Evolutionary conservation across 2,329 filamentous ascomycete genomes (phyloP), one percentile per base, ranked within the genome.

Genomic region (Penicillium sp.): DNA sequence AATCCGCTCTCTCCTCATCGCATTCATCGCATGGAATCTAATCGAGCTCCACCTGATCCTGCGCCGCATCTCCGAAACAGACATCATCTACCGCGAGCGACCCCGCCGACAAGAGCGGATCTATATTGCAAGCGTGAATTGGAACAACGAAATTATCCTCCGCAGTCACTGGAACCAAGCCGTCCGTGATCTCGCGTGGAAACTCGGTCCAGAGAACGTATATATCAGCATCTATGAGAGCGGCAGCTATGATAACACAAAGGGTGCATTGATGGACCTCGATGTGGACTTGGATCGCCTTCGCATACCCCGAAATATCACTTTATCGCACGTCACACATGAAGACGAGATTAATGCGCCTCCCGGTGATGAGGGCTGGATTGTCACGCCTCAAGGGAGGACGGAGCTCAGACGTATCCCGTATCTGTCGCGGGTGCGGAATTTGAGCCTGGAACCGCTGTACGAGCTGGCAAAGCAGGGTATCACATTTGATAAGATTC

Each of bases 61-160:
- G 5, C 53, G 45, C 14, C 54, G 50, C 14, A 39, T 63, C 25
- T 54, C 49, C 42, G 47, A 56, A 24, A 47, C 42, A 33, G 56
- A 61, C 18, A 9, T 35, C 18, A 48, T 42, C 10, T 49, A 53
- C 38, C 54, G 43, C 24, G 35, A 50, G 25, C 25, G 47, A 8
- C 56, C 62, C 11, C 56, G 44, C 27, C 53, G 40, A 8, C 50
- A 24, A 10, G 62, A 69, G 46, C 63, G 67, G 3, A 79, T 90
- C 55, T 90, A 83, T 71, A 87, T 90, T 54, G 82, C 85, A 4
- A 82, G 81, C 54, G 82, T 86, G 64, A 85, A 88, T 63, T 88
- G 85, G 78, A 89, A 87, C 62, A 82, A 82, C 56, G 86, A 81
- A 53, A 65, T 67, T 1, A 73, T 88, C 22, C 75, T 90, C 2